phyloP scores from a whole-genome alignment of 345 rosid species.

The Eucalyptus leucophloia region DNA sequence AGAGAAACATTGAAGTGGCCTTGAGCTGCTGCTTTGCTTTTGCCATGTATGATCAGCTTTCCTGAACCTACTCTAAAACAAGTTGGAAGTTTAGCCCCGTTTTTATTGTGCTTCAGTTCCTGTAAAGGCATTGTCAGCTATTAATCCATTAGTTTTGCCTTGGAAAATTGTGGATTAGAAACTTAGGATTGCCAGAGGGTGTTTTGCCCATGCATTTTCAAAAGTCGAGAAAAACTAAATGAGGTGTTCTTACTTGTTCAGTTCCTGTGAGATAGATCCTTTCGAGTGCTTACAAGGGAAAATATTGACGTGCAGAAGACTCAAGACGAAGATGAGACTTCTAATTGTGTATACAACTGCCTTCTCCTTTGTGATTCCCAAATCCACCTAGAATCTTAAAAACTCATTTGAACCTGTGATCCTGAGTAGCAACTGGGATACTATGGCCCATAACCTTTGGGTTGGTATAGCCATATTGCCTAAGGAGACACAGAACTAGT shows the following conservation, averaged over 20 bases:
- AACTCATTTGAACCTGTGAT: background rate
- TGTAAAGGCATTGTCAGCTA: background rate
- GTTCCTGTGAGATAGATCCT: background rate
- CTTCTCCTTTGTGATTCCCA: background rate
- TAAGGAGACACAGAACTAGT: background rate
- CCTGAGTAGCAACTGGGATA: background rate
- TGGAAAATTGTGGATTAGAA: background rate
- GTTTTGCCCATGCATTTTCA: background rate
- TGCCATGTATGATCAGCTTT: background rate
- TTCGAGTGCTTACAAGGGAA: background rate
- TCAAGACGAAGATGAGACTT: background rate
- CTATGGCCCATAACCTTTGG: background rate
- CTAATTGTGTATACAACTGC: background rate
- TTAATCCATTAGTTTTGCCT: background rate
- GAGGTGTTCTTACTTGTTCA: background rate
- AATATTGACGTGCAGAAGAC: background rate
- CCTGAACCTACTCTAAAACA: background rate
- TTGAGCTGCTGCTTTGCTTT: background rate
- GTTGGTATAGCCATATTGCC: background rate
- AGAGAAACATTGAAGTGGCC: background rate
- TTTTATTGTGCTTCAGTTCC: background rate
- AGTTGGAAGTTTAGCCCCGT: accelerated
- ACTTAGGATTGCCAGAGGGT: background rate
- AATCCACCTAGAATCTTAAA: background rate
- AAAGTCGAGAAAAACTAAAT: background rate